Conservation (phyloP, 352 stramenopile genomes). For the Bremia lactucae region DNA sequence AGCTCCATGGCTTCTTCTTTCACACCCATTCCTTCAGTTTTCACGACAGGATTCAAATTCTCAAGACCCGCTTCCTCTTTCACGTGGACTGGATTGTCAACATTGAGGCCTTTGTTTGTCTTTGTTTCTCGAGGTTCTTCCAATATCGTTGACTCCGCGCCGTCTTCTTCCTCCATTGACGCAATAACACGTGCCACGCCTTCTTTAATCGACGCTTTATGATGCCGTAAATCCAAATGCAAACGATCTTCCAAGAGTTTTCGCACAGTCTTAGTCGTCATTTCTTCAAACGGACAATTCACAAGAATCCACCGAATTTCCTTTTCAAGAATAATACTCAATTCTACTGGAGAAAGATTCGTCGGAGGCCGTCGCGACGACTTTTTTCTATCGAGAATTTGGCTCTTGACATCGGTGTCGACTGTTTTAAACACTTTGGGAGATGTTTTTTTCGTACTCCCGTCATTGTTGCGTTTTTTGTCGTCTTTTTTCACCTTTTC, state of each 20-base stretch:
- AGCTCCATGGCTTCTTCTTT: no score
- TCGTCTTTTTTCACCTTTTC: slow-evolving; percentile 10
- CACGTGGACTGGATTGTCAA: no score
- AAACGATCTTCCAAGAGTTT: slow-evolving; percentile 65
- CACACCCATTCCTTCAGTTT: slow-evolving; percentile 10
- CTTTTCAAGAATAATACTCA: slow-evolving; percentile 52
- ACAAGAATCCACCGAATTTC: slow-evolving; percentile 74
- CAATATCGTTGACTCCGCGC: slow-evolving; percentile 11
- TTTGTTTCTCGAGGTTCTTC: no score
- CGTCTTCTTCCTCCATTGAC: slow-evolving; percentile 53
- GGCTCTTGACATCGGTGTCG: slow-evolving; percentile 29
- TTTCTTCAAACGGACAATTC: slow-evolving; percentile 71
- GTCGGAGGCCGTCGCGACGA: slow-evolving; percentile 2
- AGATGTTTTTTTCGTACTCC: slow-evolving; percentile 5
- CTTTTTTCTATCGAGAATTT: slow-evolving; percentile 2
- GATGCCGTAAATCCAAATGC: slow-evolving; percentile 55
- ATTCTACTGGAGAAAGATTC: slow-evolving; percentile 26
- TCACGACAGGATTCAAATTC: slow-evolving; percentile 2
- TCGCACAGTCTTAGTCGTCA: slow-evolving; percentile 75
- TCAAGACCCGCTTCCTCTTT: background rate
- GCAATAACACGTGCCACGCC: slow-evolving; percentile 65
- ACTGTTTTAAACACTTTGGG: slow-evolving; percentile 42
- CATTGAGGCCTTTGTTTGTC: no score
- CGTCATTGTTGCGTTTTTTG: slow-evolving; percentile 30
- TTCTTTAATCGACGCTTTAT: slow-evolving; percentile 69